Evolutionary conservation across 345 rosid genomes (phyloP).

Genomic region (Zanthoxylum bungeanum): DNA sequence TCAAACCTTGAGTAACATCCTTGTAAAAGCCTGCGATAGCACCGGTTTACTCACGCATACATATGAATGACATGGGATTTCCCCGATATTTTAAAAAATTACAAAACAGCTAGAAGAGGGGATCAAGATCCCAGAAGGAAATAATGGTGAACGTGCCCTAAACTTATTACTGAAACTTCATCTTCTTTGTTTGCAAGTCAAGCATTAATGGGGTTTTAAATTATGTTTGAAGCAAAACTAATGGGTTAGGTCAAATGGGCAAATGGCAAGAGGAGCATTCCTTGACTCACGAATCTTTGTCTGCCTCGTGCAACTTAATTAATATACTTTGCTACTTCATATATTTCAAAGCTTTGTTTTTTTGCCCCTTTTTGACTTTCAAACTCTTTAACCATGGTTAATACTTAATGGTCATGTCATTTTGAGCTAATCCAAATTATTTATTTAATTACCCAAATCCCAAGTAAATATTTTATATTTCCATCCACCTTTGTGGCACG

Average conservation of each 20-base stretch:
- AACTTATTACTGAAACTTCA: too few relatives aligned
- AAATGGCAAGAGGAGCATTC: constrained; percentile 28
- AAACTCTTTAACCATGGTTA: constrained; percentile 13
- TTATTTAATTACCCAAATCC: constrained; percentile 23
- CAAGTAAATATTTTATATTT: constrained; percentile 23
- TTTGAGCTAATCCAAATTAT: not conserved
- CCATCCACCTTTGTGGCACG: constrained; percentile 32
- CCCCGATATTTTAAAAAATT: too few relatives aligned
- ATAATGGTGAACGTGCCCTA: not conserved
- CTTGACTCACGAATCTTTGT: constrained; percentile 89
- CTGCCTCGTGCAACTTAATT: constrained; percentile 61
- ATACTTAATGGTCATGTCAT: not conserved
- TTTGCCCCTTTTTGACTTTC: constrained; percentile 16
- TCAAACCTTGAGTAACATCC: too few relatives aligned
- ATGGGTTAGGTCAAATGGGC: not conserved
- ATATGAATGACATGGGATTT: too few relatives aligned
- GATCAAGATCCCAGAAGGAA: not conserved
- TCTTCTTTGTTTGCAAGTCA: not conserved
- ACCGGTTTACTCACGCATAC: too few relatives aligned
- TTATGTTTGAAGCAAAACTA: not conserved
- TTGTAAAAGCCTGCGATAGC: too few relatives aligned
- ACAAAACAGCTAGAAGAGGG: too few relatives aligned
- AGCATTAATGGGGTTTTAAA: not conserved
- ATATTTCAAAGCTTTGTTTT: not conserved
- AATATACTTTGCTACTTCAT: constrained; percentile 2